Conservation (phyloP, 2,329 filamentous ascomycete genomes). For the Cercospora citrullina region DNA sequence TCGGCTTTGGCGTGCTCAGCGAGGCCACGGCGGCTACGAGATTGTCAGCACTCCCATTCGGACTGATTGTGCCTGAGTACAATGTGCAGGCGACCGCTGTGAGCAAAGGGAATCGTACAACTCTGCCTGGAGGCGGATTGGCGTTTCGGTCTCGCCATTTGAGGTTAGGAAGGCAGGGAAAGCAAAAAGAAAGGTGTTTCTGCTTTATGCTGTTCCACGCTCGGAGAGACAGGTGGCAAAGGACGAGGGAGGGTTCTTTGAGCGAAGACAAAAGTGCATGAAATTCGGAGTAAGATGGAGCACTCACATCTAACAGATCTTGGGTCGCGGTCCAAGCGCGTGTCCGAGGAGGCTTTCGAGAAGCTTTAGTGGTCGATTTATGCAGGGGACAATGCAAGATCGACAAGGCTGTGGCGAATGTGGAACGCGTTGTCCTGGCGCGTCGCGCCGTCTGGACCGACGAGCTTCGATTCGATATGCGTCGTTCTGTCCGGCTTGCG, state of each 20-base stretch:
- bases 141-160: slow-evolving; percentile 10
- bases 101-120: slow-evolving; percentile 4
- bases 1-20: neutral
- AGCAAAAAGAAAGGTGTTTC: neutral
- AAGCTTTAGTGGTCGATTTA: slow-evolving; percentile 10
- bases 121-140: slow-evolving; percentile 5
- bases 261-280: neutral
- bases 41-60: neutral
- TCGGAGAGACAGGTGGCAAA: neutral
- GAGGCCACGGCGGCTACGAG: neutral
- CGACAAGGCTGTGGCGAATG: slow-evolving; percentile 8
- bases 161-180: neutral
- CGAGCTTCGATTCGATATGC: neutral
- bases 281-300: neutral
- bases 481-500: neutral
- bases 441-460: neutral
- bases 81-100: neutral
- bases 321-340: slow-evolving; percentile 12
- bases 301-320: slow-evolving; percentile 8
- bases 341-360: neutral
- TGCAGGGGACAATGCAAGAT: slow-evolving; percentile 12
- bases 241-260: neutral
- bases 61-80: neutral
- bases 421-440: neutral
- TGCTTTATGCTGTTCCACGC: neutral